Conservation (phyloP, 2,329 filamentous ascomycete genomes). For the Ceratocystiopsis sp. region DNA sequence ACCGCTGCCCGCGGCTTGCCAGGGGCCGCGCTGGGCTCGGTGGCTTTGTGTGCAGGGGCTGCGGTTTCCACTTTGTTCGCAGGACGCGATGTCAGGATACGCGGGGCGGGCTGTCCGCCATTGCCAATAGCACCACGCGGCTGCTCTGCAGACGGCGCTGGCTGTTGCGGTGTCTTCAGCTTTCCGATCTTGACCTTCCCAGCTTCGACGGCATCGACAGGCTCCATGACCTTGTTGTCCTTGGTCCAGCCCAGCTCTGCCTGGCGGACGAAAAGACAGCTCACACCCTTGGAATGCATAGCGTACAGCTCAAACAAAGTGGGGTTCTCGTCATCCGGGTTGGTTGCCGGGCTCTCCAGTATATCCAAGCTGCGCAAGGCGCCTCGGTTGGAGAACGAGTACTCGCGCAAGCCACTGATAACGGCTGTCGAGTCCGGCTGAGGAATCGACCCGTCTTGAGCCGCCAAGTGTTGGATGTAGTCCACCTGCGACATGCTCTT, state of each 20-base stretch:
- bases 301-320: constrained; percentile 87
- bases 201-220: constrained; percentile 58
- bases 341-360: constrained; percentile 51
- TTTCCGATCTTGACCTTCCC: constrained; percentile 61
- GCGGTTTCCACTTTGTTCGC: no score
- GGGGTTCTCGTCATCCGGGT: constrained; percentile 47
- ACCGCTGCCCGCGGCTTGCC: constrained; percentile 23
- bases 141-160: constrained; percentile 6
- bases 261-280: constrained; percentile 71
- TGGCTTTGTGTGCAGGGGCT: no score
- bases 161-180: constrained; percentile 34
- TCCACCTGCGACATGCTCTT: constrained; percentile 70
- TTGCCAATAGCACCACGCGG: no score
- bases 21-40: no score
- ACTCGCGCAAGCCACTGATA: constrained; percentile 91
- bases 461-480: constrained; percentile 64
- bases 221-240: constrained; percentile 71
- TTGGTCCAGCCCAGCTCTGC: constrained; percentile 81
- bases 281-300: constrained; percentile 96
- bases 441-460: constrained; percentile 55
- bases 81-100: constrained; percentile 15
- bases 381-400: constrained; percentile 77
- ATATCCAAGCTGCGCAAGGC: constrained; percentile 82
- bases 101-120: constrained; percentile 7
- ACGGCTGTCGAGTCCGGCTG: constrained; percentile 90